Evolutionary conservation across 768 basidiomycete species (phyloP), one percentile per base, ranked within the genome.

Genomic region (Russula abietina): DNA sequence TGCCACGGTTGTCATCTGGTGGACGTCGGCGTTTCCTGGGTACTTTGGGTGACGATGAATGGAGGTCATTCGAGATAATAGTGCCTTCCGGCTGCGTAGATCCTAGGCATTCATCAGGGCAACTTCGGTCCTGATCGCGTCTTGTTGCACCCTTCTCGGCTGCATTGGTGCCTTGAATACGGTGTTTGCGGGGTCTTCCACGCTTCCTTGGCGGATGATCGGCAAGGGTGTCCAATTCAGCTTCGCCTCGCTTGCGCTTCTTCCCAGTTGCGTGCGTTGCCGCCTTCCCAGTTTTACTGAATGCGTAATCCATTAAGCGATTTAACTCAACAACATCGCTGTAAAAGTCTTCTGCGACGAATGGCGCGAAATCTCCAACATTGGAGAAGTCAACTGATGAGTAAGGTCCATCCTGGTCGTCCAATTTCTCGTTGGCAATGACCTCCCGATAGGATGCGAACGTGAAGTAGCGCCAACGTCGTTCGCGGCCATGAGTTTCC

Each of bases 401-500:
- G 64, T 80, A 78, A 2, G 77, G 76, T 6, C 76, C 75, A 46
- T 75, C 72, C 4, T 74, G 68, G 57, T 81, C 79, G 68, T 87
- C 83, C 28, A 93, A 78, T 9, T 82, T 81, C 72, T 93, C 89
- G 50, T 78, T 77, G 2, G 77, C 74, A 53, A 93, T 80, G 36
- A 91, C 77, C 33, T 77, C 72, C 33, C 77, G 80, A 73, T 90
- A 96, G 33, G 85, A 83, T 2, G 81, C 79, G 49, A 88, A 72
- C 0, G 91, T 90, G 75, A 84, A 94, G 70, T 92, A 92, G 65
- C 92, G 81, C 71, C 92, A 84, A 26, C 92, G 87, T 32, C 93
- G 86, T 75, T 98, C 91, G 39, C 93, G 84, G 5, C 91, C 91
- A 65, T 81, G 79, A 0, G 84, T 91, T 74, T 97, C 95, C 80